phyloP scores from a whole-genome alignment of 768 basidiomycete species.

The Mycena metata region DNA sequence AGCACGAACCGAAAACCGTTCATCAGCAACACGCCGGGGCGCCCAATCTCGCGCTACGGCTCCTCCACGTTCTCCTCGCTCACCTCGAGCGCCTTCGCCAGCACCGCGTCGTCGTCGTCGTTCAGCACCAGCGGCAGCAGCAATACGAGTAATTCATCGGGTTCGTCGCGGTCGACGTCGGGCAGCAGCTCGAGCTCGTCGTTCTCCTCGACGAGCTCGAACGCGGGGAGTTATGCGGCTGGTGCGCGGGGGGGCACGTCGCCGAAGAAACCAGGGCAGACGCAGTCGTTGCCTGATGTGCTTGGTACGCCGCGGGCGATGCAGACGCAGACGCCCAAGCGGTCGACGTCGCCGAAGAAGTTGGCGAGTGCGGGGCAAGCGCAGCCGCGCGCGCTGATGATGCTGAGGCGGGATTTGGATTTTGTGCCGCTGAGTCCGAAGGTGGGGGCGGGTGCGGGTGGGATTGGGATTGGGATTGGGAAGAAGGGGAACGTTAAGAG shows the following conservation, averaged over 20 bases:
- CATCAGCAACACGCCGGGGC: slow-evolving; percentile 51
- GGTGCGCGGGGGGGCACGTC: slow-evolving; percentile 41
- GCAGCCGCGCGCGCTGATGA: slow-evolving; percentile 67
- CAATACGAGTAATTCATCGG: slow-evolving; percentile 35
- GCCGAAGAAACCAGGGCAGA: slow-evolving; percentile 53
- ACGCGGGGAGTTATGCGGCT: slow-evolving; percentile 44
- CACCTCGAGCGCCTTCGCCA: slow-evolving; percentile 37
- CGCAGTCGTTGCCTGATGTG: not conserved
- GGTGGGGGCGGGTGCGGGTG: no score
- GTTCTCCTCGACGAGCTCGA: slow-evolving; percentile 58
- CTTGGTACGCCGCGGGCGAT: not conserved
- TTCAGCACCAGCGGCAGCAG: slow-evolving; percentile 20
- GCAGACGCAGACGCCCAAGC: slow-evolving; percentile 32
- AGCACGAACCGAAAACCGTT: slow-evolving; percentile 49
- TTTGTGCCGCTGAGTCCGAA: slow-evolving; percentile 79
- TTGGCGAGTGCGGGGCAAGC: slow-evolving; percentile 38
- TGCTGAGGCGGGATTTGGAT: slow-evolving; percentile 80
- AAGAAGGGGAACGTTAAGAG: slow-evolving; percentile 49
- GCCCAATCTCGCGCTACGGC: slow-evolving; percentile 55
- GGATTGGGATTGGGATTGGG: no score
- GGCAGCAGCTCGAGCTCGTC: slow-evolving; percentile 58
- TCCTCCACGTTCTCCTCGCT: slow-evolving; percentile 44
- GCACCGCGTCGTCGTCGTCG: slow-evolving; percentile 38
- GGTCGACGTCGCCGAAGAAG: slow-evolving; percentile 46
- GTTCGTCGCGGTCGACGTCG: slow-evolving; percentile 54